These are phyloP conservation scores for Acacia melanoxylon DNA, from an alignment of 306 rosid species.

Conservation along the genomic window DNA sequence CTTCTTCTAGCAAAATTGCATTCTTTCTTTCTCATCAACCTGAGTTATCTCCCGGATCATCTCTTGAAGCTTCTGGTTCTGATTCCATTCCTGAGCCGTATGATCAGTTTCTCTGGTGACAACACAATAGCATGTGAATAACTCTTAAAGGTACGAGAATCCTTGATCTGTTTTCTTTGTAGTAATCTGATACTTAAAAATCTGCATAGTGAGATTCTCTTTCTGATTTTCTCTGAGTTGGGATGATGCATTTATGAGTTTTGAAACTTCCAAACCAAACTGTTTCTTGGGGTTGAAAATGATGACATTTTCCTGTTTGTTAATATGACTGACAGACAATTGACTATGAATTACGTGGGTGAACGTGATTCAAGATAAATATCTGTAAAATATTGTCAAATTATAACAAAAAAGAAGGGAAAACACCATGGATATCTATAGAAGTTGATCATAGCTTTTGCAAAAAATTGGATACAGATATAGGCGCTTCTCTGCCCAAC, in stretches of 20 bases:
- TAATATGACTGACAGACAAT: too few species aligned
- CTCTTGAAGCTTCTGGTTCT: slow-evolving; percentile 25
- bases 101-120: background rate
- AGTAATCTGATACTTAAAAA: background rate
- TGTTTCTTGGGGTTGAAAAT: background rate
- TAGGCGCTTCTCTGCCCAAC: background rate
- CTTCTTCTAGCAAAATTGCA: background rate
- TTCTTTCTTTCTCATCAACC: background rate
- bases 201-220: background rate
- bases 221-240: background rate
- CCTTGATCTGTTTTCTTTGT: background rate
- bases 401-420: too few species aligned
- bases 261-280: background rate
- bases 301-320: too few species aligned
- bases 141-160: slow-evolving; percentile 34
- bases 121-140: background rate
- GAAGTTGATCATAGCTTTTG: too few species aligned
- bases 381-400: too few species aligned
- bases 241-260: background rate
- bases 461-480: too few species aligned
- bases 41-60: background rate
- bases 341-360: too few species aligned
- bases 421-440: background rate
- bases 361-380: too few species aligned
- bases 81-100: slow-evolving; percentile 1